Conservation (phyloP, 2,329 filamentous ascomycete species). For the Penicillium sp. region DNA sequence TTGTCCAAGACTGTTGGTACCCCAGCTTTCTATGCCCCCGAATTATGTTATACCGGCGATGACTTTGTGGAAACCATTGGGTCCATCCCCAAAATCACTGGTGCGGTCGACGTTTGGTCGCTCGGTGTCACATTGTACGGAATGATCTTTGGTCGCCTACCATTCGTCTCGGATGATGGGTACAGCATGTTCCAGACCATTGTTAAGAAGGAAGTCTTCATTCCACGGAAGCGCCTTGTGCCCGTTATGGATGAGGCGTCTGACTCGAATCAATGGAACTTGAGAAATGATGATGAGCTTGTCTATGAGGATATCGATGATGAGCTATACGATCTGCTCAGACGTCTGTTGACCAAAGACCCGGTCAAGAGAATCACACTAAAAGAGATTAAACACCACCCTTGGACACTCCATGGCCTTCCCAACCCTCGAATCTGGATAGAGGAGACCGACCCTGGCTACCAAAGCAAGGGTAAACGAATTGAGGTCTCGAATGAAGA, state of each 20-base stretch:
- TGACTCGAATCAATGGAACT: conserved; percentile 47
- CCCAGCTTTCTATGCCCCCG: conserved; percentile 94
- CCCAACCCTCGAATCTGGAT: conserved; percentile 76
- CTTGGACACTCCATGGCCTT: conserved; percentile 82
- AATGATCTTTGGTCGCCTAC: conserved; percentile 88
- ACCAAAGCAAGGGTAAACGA: conserved; percentile 72
- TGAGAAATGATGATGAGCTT: conserved; percentile 70
- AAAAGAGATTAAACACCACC: conserved; percentile 88
- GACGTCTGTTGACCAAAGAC: conserved; percentile 80
- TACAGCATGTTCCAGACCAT: conserved; percentile 90
- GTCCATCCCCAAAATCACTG: conserved; percentile 69
- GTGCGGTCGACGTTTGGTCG: conserved; percentile 96
- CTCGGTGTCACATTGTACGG: conserved; percentile 94
- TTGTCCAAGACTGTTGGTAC: conserved; percentile 98
- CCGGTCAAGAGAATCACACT: conserved; percentile 84
- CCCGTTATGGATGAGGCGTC: conserved; percentile 56
- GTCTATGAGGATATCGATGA: conserved; percentile 84
- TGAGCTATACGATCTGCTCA: conserved; percentile 73
- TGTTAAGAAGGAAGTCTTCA: conserved; percentile 86
- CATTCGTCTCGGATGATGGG: conserved; percentile 87
- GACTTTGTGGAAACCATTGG: conserved; percentile 57
- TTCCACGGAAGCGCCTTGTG: conserved; percentile 76
- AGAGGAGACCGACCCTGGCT: conserved; percentile 86
- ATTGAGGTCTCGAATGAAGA: conserved; percentile 92
- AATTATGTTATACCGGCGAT: conserved; percentile 85